Evolutionary conservation across 108 stramenopile genomes (phyloP), one percentile per base, ranked within the genome.

Genomic region (Pseudonitzschia pungens): DNA sequence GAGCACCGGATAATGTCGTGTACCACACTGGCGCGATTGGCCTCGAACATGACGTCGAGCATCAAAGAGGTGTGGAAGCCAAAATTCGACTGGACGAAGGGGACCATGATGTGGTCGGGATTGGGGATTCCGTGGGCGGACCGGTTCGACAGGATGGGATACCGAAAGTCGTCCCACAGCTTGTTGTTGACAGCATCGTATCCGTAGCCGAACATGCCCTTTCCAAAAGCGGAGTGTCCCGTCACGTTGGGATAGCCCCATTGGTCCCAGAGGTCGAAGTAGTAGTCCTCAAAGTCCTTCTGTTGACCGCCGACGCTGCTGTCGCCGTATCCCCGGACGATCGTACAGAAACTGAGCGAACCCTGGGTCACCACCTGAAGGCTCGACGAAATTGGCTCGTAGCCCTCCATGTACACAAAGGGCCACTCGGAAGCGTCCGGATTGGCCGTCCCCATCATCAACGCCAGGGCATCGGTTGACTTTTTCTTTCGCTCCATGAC

Each of bases 31-130:
- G 36, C 71, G 33, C 64, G 45, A 3, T n/a, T 44, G 4, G 21
- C 33, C 28, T 78, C 71, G n/a, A 58, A 78, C 58, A 56, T 32
- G 24, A 78, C 45, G 41, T 78, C 71, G 4, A 72, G 52, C 70
- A 78, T 66, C 9, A 78, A 20, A 4, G 56, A 48, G 26, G 43
- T 4, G 27, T 78, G 64, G 14, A 24, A 7, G 11, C 66, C 74
- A 40, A 33, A 57, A 20, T 75, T 65, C 0, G 62, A 56, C 56
- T 78, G 77, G 2, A 78, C 31, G 36, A 72, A 42, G n/a, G 77
- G 77, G 20, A 68, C 56, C 43, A 67, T 32, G 21, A 78, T 78
- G 26, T 72, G 48, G 24, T 72, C 56, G 0, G 52, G 54, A 27
- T 44, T 48, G 54, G n/a, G n/a, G 44, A 65, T 36, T 41, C 62